Percentiles rank a stretch among this genome's conserved stretches.
Conservation (phyloP, 2,329 filamentous ascomycete species). For the Fusarium temperatum region DNA sequence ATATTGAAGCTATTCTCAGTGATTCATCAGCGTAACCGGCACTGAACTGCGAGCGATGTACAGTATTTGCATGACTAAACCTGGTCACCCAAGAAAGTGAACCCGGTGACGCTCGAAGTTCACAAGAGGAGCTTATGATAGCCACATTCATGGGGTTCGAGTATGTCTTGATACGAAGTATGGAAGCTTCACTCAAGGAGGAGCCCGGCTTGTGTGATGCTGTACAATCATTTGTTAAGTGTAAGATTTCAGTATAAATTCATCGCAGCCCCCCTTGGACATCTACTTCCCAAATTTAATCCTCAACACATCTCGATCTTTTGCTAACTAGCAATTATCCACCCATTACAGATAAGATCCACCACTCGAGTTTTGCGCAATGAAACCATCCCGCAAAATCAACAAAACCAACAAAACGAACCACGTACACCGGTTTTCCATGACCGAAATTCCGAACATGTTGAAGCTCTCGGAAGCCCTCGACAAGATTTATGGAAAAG, state of each 20-base stretch:
- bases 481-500: constrained; percentile 1
- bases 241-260: background rate
- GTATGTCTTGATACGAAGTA: accelerated
- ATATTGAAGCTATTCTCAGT: background rate
- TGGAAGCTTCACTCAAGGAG: accelerated
- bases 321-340: background rate
- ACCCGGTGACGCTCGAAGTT: too few relatives aligned
- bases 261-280: accelerated
- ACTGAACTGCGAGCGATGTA: background rate
- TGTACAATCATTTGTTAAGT: background rate
- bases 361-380: background rate
- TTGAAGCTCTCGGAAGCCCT: background rate
- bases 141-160: accelerated
- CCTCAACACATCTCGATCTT: too few relatives aligned
- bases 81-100: background rate
- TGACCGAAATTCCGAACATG: background rate
- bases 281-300: too few relatives aligned
- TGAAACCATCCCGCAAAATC: background rate
- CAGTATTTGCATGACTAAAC: too few relatives aligned
- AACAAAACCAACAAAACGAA: too few relatives aligned
- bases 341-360: accelerated
- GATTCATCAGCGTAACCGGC: background rate
- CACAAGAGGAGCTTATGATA: too few relatives aligned
- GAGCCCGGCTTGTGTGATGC: accelerated
- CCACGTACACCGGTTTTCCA: background rate